Percentiles rank a stretch among this genome's conserved stretches.
Conservation (phyloP, 257 asterid genomes). For the Prunella vulgaris region DNA sequence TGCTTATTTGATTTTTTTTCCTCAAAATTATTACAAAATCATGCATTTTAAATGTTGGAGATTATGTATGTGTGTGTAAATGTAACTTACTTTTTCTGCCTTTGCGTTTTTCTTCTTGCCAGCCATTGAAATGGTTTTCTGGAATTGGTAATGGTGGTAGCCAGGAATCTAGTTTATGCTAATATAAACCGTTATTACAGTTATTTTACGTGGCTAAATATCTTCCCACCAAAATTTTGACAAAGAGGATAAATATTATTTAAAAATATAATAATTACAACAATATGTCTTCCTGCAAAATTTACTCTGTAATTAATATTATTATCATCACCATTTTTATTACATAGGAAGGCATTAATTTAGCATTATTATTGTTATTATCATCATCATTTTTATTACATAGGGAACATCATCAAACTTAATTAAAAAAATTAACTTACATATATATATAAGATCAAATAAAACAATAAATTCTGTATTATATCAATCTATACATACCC, state of each 20-base stretch:
- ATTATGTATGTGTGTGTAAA: neutral
- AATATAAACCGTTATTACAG: constrained; percentile 20
- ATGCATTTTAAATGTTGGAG: neutral
- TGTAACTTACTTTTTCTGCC: constrained; percentile 28
- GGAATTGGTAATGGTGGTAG: constrained; percentile 3
- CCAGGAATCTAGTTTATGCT: constrained; percentile 24
- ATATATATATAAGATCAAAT: neutral
- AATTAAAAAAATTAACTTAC: neutral
- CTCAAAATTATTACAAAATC: constrained; percentile 4
- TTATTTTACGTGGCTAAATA: constrained; percentile 20
- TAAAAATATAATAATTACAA: too few relatives aligned
- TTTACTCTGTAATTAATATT: neutral
- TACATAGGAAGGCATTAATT: too few relatives aligned
- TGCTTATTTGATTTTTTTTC: constrained; percentile 8
- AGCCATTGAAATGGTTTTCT: constrained; percentile 26
- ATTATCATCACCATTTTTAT: neutral
- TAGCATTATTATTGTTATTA: neutral
- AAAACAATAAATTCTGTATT: neutral
- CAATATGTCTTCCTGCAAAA: too few relatives aligned
- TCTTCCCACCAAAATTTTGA: neutral
- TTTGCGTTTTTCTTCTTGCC: constrained; percentile 29
- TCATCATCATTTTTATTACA: neutral
- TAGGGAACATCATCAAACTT: neutral
- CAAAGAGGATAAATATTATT: too few relatives aligned
- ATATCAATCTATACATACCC: neutral